Base-by-base conservation (phyloP, 2,329 filamentous ascomycete species). In the Pseudogymnoascus sp. region DNA sequence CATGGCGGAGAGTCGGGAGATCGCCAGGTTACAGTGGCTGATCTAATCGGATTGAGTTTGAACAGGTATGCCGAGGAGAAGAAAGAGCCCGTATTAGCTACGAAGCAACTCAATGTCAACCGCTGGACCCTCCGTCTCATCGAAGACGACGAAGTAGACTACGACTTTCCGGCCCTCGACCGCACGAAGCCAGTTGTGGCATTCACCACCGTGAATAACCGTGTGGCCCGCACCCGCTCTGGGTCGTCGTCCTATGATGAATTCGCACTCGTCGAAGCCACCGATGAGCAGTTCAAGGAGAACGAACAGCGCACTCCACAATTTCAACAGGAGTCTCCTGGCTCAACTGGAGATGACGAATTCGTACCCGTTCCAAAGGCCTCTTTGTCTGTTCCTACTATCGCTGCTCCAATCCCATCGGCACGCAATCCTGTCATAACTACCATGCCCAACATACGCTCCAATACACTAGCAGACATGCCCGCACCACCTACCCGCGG, bases 121-220 rank as follows among this genome's bases (percentile, higher is more conserved):
- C 85, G 85, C 77, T 94, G 89, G 88, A 90, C 86, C 24, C 75
- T 95, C 61, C 83, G 89, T 40, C 92, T 95, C 85, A 89, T 92
- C 1, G 86, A 94, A 70, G 89, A 90, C 61, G 90, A 88, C 58
- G 90, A 94, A 69, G 86, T 93, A 1, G 90, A 95, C 67, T 88
- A 91, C 66, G 90, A 94, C 69, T 94, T 94, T 66, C 89, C 89
- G 33, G 86, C 90, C 0, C 78, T 94, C 40, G 87, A 89, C 62
- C 81, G 90, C 36, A 90, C 84, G 21, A 88, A 88, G 68, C 82
- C 86, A 1, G 79, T 94, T n/a, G 84, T 83, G 5, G 85, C 90
- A 17, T 94, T 93, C 68, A 90, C 89, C 37, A 91, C 89, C 5
- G 89, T 88, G 64, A 59, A 59, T 17, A 92, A 93, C 71, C 81